Conservation (phyloP, 495 filamentous ascomycete species). For the Aspergillus cristatus region DNA sequence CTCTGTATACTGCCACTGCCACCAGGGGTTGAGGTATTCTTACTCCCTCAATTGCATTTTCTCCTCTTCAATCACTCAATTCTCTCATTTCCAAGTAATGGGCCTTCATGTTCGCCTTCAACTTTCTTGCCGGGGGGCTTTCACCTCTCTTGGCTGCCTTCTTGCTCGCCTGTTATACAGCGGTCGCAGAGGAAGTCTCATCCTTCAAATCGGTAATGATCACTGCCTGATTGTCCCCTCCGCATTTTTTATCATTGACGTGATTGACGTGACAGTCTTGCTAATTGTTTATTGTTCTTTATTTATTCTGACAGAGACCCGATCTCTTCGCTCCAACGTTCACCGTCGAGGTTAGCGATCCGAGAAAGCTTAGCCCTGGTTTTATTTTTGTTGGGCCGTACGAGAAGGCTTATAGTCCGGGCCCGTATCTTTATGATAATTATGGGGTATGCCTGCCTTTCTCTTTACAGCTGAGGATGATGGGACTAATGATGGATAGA, state of each 20-base stretch:
- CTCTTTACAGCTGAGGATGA: conserved; percentile 6
- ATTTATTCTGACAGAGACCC: conserved; percentile 28
- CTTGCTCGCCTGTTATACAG: conserved; percentile 8
- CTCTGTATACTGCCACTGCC: too few species aligned
- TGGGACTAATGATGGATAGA: conserved; percentile 15
- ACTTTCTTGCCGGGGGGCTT: conserved; percentile 8
- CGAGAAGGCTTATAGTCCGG: conserved; percentile 25
- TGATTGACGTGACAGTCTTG: too few species aligned
- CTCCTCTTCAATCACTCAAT: not conserved
- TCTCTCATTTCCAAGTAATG: conserved; percentile 8
- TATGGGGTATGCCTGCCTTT: conserved; percentile 26
- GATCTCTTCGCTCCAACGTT: conserved; percentile 32
- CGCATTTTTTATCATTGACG: too few species aligned
- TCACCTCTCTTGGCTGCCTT: conserved; percentile 6
- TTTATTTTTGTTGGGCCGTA: conserved; percentile 39
- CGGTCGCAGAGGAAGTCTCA: conserved; percentile 10
- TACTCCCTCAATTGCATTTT: too few species aligned
- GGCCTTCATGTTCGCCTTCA: conserved; percentile 15
- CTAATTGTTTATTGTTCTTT: too few species aligned
- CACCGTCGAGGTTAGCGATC: conserved; percentile 18
- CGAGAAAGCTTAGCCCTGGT: conserved; percentile 27
- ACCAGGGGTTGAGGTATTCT: too few species aligned
- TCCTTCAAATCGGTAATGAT: conserved; percentile 25
- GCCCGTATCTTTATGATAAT: conserved; percentile 37
- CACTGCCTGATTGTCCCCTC: too few species aligned